Conservation (phyloP, 2,329 filamentous ascomycete species). For the Orbilia blumenaviensis region DNA sequence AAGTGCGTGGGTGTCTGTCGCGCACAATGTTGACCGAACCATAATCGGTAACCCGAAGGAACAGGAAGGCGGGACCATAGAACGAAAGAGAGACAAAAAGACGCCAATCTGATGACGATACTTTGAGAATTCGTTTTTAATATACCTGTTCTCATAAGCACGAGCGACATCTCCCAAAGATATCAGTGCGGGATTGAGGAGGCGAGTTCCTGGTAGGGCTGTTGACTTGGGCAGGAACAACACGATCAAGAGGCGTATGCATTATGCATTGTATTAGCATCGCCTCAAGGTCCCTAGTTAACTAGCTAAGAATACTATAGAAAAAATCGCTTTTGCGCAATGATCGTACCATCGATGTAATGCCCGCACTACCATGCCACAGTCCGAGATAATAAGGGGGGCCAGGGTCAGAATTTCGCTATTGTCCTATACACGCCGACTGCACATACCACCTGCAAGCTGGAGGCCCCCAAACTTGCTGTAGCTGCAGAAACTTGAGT, state of each 20-base stretch:
- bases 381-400: conserved; percentile 8
- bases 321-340: neutral
- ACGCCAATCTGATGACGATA: neutral
- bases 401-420: conserved; percentile 1
- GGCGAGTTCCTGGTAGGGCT: conserved; percentile 43
- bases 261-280: no score
- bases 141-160: no score
- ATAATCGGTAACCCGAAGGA: conserved; percentile 4
- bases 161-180: neutral
- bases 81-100: no score
- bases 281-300: no score
- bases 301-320: no score
- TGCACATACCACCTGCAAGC: conserved; percentile 1
- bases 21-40: conserved; percentile 6
- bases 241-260: neutral
- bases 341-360: conserved; percentile 4
- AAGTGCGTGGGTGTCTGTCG: conserved; percentile 1
- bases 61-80: neutral
- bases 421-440: neutral
- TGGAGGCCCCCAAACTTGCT: conserved; percentile 29
- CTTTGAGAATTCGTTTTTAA: neutral
- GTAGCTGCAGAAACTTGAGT: conserved; percentile 20
- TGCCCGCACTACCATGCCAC: conserved; percentile 27
- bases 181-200: conserved; percentile 1
- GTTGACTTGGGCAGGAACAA: neutral